Conservation (phyloP, 192 early-diverging fungal species). For the Podila clonocystis region DNA sequence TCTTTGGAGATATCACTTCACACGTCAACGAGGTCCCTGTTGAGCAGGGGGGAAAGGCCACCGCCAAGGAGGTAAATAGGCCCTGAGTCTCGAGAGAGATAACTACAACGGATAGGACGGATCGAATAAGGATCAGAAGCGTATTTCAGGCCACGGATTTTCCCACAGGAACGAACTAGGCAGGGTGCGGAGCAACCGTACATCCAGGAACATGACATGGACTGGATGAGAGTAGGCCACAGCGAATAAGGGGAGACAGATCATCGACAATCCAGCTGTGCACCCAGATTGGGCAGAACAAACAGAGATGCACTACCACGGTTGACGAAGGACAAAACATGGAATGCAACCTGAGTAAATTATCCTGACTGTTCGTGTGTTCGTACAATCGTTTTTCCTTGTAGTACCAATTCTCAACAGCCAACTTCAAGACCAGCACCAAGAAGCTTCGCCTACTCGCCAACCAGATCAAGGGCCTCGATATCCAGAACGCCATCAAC, state of each 20-base stretch:
- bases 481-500: constrained; percentile 76
- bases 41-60: constrained; percentile 40
- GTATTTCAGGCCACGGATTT: not conserved
- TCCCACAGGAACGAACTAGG: not conserved
- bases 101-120: not conserved
- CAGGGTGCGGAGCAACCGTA: too few species aligned
- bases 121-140: not conserved
- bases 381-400: not conserved
- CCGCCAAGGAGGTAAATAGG: constrained; percentile 38
- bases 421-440: constrained; percentile 76
- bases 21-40: constrained; percentile 43
- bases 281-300: too few species aligned
- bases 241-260: too few species aligned
- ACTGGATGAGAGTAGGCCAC: too few species aligned
- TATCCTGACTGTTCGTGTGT: not conserved
- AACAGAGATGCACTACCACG: too few species aligned
- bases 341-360: not conserved
- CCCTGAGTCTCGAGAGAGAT: not conserved
- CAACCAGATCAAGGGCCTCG: constrained; percentile 72
- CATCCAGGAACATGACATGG: too few species aligned
- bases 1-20: constrained; percentile 39
- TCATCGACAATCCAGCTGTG: too few species aligned
- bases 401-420: constrained; percentile 67
- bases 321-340: too few species aligned
- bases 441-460: constrained; percentile 77